Percentiles rank a stretch among this genome's conserved stretches.
phyloP scores from a whole-genome alignment of 2,329 filamentous ascomycete genomes.

The Fusarium equiseti region DNA sequence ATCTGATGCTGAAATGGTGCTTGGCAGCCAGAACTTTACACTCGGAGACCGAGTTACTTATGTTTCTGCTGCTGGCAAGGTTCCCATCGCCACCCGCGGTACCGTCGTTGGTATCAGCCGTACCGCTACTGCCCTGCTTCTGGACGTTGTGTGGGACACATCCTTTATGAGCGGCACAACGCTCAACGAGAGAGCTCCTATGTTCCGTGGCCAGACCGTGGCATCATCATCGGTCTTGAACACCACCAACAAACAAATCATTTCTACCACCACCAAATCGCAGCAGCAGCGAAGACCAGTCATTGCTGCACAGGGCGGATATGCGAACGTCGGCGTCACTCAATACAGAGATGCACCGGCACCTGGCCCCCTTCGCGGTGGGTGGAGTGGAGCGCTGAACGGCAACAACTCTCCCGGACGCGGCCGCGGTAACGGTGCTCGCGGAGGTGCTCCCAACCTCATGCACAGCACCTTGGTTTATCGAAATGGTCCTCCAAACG shows the following conservation, averaged over 20 bases:
- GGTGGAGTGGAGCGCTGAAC: slow-evolving; percentile 69
- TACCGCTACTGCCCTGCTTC: slow-evolving; percentile 81
- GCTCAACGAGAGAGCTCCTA: slow-evolving; percentile 87
- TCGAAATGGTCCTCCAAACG: slow-evolving; percentile 55
- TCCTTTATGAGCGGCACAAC: slow-evolving; percentile 98
- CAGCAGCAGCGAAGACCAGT: slow-evolving; percentile 66
- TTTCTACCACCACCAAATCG: slow-evolving; percentile 70
- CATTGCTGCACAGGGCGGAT: slow-evolving; percentile 62
- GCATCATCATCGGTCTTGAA: slow-evolving; percentile 90
- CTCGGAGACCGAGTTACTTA: slow-evolving; percentile 95
- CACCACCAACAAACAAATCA: slow-evolving; percentile 82
- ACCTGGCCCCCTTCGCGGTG: slow-evolving; percentile 66
- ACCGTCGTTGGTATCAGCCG: slow-evolving; percentile 96
- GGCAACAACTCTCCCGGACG: slow-evolving; percentile 58
- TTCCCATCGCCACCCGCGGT: slow-evolving; percentile 90
- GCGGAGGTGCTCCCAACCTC: slow-evolving; percentile 58
- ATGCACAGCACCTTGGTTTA: slow-evolving; percentile 67
- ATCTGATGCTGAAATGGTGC: slow-evolving; percentile 92
- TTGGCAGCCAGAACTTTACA: slow-evolving; percentile 84
- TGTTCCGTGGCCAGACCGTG: slow-evolving; percentile 95
- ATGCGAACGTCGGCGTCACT: slow-evolving; percentile 68
- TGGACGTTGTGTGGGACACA: slow-evolving; percentile 93
- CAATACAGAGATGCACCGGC: slow-evolving; percentile 71
- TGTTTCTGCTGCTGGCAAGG: slow-evolving; percentile 90
- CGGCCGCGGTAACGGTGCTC: slow-evolving; percentile 54